Conservation (phyloP, 176 grass and related monocot genomes). For the Puccinellia tenuiflora region DNA sequence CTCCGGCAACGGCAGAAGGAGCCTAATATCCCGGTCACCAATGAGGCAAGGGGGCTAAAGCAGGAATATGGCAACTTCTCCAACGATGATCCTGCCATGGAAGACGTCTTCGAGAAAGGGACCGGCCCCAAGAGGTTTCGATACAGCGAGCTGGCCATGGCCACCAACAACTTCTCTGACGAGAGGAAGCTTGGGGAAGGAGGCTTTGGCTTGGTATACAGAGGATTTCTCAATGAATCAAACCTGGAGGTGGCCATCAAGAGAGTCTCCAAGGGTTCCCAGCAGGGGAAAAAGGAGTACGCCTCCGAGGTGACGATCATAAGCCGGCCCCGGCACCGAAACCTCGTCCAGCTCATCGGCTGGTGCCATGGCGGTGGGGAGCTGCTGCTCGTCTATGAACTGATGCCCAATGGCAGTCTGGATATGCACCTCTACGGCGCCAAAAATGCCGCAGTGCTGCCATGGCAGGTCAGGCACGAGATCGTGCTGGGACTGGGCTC, state of each 20-base stretch:
- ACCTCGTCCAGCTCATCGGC: conserved; percentile 39
- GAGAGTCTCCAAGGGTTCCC: neutral
- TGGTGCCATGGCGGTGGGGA: conserved; percentile 21
- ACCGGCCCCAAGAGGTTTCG: too few relatives aligned
- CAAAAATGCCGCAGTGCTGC: too few relatives aligned
- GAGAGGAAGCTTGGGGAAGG: conserved; percentile 34
- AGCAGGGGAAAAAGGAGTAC: conserved; percentile 55
- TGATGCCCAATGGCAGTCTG: conserved; percentile 47
- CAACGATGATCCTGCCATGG: too few relatives aligned
- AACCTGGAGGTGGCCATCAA: neutral
- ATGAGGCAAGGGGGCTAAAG: too few relatives aligned
- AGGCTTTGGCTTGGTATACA: conserved; percentile 3
- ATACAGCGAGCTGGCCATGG: too few relatives aligned
- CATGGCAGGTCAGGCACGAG: too few relatives aligned
- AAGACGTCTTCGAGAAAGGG: too few relatives aligned
- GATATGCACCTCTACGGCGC: too few relatives aligned
- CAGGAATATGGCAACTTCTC: too few relatives aligned
- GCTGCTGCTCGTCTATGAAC: conserved; percentile 32
- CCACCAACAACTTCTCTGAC: too few relatives aligned
- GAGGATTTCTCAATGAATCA: neutral
- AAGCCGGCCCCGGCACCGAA: conserved; percentile 27
- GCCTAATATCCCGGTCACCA: too few relatives aligned
- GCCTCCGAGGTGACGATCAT: conserved; percentile 48
- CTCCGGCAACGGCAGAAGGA: neutral
- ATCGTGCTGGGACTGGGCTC: too few relatives aligned